These are phyloP conservation scores for Ampelocalamus luodianensis DNA, from an alignment of 176 grass and related monocot genomes.

Conservation along the genomic window DNA sequence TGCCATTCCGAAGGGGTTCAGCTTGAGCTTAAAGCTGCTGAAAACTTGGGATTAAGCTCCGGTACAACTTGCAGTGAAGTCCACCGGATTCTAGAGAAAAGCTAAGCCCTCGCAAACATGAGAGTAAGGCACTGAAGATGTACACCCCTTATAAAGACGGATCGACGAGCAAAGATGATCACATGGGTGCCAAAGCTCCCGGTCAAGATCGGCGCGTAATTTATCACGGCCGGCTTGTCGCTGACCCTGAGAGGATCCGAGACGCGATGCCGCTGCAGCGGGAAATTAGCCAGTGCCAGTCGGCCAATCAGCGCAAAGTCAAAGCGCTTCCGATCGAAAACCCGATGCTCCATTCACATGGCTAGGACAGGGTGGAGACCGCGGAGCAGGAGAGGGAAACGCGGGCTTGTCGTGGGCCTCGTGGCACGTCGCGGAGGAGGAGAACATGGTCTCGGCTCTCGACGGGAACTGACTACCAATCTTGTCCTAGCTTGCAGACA, in stretches of 20 bases:
- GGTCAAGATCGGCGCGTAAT: slow-evolving; percentile 22
- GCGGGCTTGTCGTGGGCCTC: slow-evolving; percentile 16
- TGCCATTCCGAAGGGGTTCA: not conserved
- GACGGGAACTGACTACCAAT: not conserved
- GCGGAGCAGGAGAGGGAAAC: not conserved
- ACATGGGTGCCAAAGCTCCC: slow-evolving; percentile 29
- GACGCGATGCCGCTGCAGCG: slow-evolving; percentile 1
- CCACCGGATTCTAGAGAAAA: not conserved
- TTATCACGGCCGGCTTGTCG: slow-evolving; percentile 28
- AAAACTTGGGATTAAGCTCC: not conserved
- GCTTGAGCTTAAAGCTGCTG: not conserved
- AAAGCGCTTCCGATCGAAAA: not conserved
- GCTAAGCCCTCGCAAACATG: not conserved
- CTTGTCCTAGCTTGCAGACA: slow-evolving; percentile 43
- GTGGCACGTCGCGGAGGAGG: slow-evolving; percentile 26
- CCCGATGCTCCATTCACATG: slow-evolving; percentile 9
- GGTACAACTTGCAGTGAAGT: not conserved
- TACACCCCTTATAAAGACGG: slow-evolving; percentile 32
- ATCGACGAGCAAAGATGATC: not conserved
- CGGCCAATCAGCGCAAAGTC: slow-evolving; percentile 51
- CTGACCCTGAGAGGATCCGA: slow-evolving; percentile 48
- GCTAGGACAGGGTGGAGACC: not conserved
- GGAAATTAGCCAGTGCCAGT: not conserved
- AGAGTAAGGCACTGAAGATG: not conserved
- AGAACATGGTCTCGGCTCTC: not conserved